These are phyloP conservation scores for Capsicum pubescens DNA, from an alignment of 257 asterid genomes.

Conservation along the genomic window DNA sequence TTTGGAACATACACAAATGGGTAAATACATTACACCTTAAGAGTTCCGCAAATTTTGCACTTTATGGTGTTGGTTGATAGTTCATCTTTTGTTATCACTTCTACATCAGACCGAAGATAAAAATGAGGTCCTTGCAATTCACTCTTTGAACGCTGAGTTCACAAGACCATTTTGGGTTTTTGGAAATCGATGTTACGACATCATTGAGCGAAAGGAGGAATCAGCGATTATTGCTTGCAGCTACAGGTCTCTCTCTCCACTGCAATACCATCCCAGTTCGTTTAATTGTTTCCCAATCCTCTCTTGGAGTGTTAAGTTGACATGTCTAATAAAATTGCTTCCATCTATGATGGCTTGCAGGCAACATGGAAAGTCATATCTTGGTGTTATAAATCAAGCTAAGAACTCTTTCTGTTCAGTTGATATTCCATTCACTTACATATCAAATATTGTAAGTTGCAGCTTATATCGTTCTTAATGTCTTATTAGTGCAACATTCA, in stretches of 20 bases:
- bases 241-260: conserved; percentile 65
- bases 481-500: conserved; percentile 9
- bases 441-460: not conserved
- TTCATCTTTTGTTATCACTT: conserved; percentile 8
- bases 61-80: not conserved
- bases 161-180: conserved; percentile 89
- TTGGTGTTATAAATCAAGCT: conserved; percentile 71
- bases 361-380: conserved; percentile 79
- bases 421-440: conserved; percentile 82
- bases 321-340: conserved; percentile 21
- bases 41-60: conserved; percentile 22
- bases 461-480: not conserved
- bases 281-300: not conserved
- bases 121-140: conserved; percentile 72
- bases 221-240: conserved; percentile 73
- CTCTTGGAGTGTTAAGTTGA: not conserved
- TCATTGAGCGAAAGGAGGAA: conserved; percentile 53
- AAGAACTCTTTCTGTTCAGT: conserved; percentile 55
- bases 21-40: conserved; percentile 47
- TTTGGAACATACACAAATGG: conserved; percentile 97
- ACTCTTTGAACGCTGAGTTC: conserved; percentile 80
- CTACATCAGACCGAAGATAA: conserved; percentile 69
- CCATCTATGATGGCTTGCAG: conserved; percentile 49
- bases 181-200: conserved; percentile 81
- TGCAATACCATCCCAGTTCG: not conserved